These are phyloP conservation scores for Inonotus obliquus DNA, from an alignment of 1,284 basidiomycete species.

Conservation along the genomic window DNA sequence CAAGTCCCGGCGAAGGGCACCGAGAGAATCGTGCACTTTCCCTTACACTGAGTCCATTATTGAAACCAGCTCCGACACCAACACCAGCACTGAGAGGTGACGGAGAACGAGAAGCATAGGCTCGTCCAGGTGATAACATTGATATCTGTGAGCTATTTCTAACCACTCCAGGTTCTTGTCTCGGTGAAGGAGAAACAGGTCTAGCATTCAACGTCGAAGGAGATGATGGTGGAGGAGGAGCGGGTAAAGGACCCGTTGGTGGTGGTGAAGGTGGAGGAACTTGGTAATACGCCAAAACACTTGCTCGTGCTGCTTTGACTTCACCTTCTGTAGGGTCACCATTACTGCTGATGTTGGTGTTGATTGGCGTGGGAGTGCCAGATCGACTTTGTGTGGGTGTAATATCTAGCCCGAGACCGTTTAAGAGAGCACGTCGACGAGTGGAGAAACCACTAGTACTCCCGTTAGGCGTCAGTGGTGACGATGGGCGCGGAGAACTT, in stretches of 20 bases:
- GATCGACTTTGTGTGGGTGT: constrained; percentile 6
- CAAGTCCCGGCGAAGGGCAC: constrained; percentile 2
- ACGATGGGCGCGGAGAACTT: background rate
- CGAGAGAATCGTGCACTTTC: background rate
- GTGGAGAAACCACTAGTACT: background rate
- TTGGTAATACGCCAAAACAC: constrained; percentile 16
- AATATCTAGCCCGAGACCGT: background rate
- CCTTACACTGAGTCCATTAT: too few relatives aligned
- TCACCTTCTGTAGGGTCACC: background rate
- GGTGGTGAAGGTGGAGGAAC: constrained; percentile 18
- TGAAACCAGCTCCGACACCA: background rate
- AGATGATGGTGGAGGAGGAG: background rate
- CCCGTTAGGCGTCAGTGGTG: background rate
- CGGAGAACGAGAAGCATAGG: constrained; percentile 5
- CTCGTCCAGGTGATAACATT: constrained; percentile 1
- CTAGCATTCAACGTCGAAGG: background rate
- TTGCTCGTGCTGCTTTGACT: constrained; percentile 7
- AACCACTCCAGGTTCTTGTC: background rate
- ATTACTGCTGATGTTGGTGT: background rate
- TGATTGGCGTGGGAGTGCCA: background rate
- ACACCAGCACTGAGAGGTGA: background rate
- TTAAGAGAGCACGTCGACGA: background rate
- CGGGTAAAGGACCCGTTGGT: constrained; percentile 15
- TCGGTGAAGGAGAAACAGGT: background rate
- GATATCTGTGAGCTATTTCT: constrained; percentile 1